phyloP scores from a whole-genome alignment of 352 stramenopile species.

The Phytophthora idaei region DNA sequence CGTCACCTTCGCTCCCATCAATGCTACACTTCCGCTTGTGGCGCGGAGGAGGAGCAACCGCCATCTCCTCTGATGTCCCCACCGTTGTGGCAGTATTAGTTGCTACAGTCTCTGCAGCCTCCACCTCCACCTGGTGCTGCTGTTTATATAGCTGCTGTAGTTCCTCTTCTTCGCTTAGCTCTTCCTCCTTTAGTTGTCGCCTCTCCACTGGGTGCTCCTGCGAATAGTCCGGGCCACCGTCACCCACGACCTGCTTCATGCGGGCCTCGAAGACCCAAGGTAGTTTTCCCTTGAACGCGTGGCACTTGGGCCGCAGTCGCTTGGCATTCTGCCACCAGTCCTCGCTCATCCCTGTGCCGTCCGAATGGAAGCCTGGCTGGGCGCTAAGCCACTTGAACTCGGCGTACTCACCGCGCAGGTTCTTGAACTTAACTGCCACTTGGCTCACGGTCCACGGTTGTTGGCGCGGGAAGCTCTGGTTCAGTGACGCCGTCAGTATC shows the following conservation, averaged over 20 bases:
- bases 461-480: slow-evolving; percentile 41
- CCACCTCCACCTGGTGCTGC: neutral
- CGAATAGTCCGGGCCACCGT: slow-evolving; percentile 11
- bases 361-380: slow-evolving; percentile 49
- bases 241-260: slow-evolving; percentile 54
- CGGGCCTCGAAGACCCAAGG: slow-evolving; percentile 54
- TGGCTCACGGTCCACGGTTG: slow-evolving; percentile 57
- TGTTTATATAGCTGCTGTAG: neutral
- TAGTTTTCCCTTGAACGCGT: slow-evolving; percentile 64
- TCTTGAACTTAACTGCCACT: slow-evolving; percentile 72
- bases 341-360: slow-evolving; percentile 41
- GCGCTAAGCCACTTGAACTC: slow-evolving; percentile 52
- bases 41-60: neutral
- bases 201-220: neutral
- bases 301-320: slow-evolving; percentile 45
- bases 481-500: slow-evolving; percentile 51
- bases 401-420: slow-evolving; percentile 60
- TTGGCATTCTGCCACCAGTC: slow-evolving; percentile 61
- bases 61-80: neutral
- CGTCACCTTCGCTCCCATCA: neutral
- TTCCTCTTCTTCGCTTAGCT: neutral
- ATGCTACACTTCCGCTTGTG: slow-evolving; percentile 25
- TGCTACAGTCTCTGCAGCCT: neutral
- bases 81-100: neutral
- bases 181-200: neutral